phyloP scores from a whole-genome alignment of 441 rosid species.

The Erodium moschatum region DNA sequence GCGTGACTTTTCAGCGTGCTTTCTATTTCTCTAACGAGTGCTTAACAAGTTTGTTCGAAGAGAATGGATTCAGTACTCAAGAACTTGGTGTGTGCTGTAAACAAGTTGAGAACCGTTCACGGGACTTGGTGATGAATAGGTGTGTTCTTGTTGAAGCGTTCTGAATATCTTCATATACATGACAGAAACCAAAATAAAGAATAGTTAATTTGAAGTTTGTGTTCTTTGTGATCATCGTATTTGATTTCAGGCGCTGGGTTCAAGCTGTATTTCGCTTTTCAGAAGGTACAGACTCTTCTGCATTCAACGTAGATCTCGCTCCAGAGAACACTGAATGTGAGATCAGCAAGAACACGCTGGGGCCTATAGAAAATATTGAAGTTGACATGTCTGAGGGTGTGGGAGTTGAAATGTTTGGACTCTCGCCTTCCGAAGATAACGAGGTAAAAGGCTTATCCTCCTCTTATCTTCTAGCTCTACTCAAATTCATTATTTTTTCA shows the following conservation, averaged over 20 bases:
- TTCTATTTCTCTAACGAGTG: conserved; percentile 80
- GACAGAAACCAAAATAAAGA: no score
- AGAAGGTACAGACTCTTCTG: conserved; percentile 22
- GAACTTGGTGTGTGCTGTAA: conserved; percentile 71
- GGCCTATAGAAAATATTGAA: conserved; percentile 30
- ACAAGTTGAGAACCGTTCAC: conserved; percentile 87
- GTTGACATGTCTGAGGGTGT: conserved; percentile 74
- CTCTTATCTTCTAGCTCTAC: not conserved
- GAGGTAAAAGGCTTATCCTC: conserved; percentile 37
- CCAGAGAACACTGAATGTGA: conserved; percentile 22
- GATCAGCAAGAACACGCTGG: conserved; percentile 21
- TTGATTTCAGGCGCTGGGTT: conserved; percentile 68
- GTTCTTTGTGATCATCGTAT: conserved; percentile 9
- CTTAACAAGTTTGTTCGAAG: conserved; percentile 53
- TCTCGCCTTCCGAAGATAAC: conserved; percentile 37
- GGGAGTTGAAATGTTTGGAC: conserved; percentile 70
- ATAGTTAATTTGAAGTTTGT: not conserved
- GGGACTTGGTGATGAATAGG: conserved; percentile 83
- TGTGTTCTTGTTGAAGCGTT: conserved; percentile 13
- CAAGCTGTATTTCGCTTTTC: conserved; percentile 66
- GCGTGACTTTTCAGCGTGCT: conserved; percentile 53
- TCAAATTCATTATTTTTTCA: not conserved
- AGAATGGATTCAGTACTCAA: conserved; percentile 65
- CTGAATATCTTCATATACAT: no score
- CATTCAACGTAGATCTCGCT: conserved; percentile 24